Base-by-base conservation (phyloP, 192 early-diverging fungal genomes). In the Linnemannia zychae region DNA sequence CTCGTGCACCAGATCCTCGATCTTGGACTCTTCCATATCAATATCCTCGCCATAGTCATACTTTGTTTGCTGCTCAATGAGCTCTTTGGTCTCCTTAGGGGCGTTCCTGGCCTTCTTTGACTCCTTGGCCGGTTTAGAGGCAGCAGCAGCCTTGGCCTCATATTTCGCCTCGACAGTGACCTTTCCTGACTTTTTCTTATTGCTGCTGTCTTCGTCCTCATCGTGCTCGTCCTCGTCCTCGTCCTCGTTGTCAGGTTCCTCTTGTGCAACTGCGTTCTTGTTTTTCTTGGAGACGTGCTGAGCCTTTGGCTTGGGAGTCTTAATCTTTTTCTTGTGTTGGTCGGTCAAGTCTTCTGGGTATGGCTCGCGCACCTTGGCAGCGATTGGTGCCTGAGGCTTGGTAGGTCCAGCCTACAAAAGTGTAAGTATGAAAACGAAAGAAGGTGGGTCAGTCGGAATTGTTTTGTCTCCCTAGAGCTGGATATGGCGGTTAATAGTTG, bases 1-100 rank as follows among this genome's bases (percentile, higher is more conserved):
- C 77, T 87, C 82, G 73, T 82, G 86, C 20, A 82, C 82, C 28
- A 70, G 84, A 77, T 77, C 74, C 67, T 83, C 81, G 22, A 82
- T 70, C 66, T 77, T 82, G 47, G 80, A 87, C 48, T 87, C 80
- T 66, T 87, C 79, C 71, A 72, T 75, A 28, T 87, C 77, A 9
- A 81, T 50, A 47, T 78, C 79, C 52, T 80, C 77, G 44, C 85
- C 80, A 71, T 87, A 87, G 34, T 80, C 85, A 49, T 87, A 75
- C 48, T 74, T 81, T 16, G 72, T 75, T 24, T 80, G 79, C 22
- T 87, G 74, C 2, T 71, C 46, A 11, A 81, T 44, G 38, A 87
- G 31, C 16, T 87, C 80, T 68, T 74, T 65, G 28, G 83, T 85
- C 38, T 79, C 71, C 53, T 82, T 87, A n/a, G 84, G 82, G 7